These are phyloP conservation scores for Ramalina peruviana DNA, from an alignment of 495 filamentous ascomycete species.

Conservation along the genomic window DNA sequence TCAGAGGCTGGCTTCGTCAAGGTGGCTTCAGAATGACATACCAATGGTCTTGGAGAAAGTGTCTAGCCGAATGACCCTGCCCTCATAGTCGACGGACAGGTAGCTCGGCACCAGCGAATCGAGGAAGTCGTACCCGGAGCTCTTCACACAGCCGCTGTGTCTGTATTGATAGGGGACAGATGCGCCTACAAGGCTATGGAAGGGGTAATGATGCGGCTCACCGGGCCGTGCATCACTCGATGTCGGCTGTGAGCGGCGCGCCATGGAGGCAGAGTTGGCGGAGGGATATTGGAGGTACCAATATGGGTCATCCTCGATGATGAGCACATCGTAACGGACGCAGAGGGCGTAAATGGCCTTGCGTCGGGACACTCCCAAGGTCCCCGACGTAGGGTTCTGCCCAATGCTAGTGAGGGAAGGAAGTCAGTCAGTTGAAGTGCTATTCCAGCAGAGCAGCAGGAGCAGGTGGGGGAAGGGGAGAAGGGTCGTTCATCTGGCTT, in stretches of 20 bases:
- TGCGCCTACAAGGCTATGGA: no score
- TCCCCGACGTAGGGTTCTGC: slow-evolving; percentile 78
- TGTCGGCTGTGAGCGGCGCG: slow-evolving; percentile 20
- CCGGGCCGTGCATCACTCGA: slow-evolving; percentile 8
- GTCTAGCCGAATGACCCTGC: slow-evolving; percentile 75
- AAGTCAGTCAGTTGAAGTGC: neutral
- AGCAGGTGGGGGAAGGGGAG: neutral
- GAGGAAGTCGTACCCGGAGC: slow-evolving; percentile 62
- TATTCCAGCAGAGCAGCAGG: neutral
- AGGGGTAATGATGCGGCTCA: no score
- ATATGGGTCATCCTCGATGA: slow-evolving; percentile 91
- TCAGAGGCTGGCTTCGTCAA: no score
- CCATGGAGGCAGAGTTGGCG: slow-evolving; percentile 1
- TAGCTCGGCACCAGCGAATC: slow-evolving; percentile 73
- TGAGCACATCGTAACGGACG: slow-evolving; percentile 75
- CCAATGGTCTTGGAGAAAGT: slow-evolving; percentile 67
- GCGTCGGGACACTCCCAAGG: slow-evolving; percentile 53
- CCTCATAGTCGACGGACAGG: slow-evolving; percentile 64
- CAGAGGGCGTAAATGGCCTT: slow-evolving; percentile 71
- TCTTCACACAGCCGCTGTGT: slow-evolving; percentile 34
- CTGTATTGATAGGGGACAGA: slow-evolving; percentile 16
- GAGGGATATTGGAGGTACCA: slow-evolving; percentile 88
- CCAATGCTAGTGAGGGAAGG: slow-evolving; percentile 44
- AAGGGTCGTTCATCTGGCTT: slow-evolving; percentile 23
- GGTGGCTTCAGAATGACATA: no score